These are phyloP conservation scores for Bipolaris gigantea DNA, from an alignment of 2,329 filamentous ascomycete species.

Conservation along the genomic window DNA sequence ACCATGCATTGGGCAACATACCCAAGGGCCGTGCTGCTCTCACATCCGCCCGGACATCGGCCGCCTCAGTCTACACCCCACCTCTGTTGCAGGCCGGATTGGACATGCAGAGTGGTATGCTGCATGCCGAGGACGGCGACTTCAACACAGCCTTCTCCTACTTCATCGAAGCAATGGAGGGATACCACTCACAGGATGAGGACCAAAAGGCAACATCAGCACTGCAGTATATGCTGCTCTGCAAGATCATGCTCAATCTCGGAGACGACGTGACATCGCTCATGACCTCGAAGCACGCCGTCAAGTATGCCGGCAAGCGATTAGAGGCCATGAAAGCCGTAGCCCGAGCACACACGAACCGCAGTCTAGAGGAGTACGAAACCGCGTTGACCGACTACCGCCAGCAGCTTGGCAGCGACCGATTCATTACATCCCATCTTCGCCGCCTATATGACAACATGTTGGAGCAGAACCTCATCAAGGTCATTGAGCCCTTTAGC, in stretches of 20 bases:
- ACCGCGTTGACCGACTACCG: slow-evolving; percentile 86
- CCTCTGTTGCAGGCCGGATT: slow-evolving; percentile 92
- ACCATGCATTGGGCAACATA: slow-evolving; percentile 95
- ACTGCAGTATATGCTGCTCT: slow-evolving; percentile 98
- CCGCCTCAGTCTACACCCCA: slow-evolving; percentile 95
- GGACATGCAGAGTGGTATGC: slow-evolving; percentile 99
- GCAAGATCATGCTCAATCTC: slow-evolving; percentile 99
- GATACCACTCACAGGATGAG: slow-evolving; percentile 93
- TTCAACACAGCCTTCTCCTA: slow-evolving; percentile 99
- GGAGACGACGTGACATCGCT: slow-evolving; percentile 94
- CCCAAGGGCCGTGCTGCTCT: slow-evolving; percentile 93
- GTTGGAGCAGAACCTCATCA: slow-evolving; percentile 99
- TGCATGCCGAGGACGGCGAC: slow-evolving; percentile 97
- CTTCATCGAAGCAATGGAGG: slow-evolving; percentile 98
- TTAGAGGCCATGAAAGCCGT: slow-evolving; percentile 99
- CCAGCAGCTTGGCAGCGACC: slow-evolving; percentile 89
- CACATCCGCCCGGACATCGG: slow-evolving; percentile 90
- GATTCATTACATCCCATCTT: slow-evolving; percentile 96
- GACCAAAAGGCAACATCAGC: slow-evolving; percentile 88
- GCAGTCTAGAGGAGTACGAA: slow-evolving; percentile 96
- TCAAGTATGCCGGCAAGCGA: slow-evolving; percentile 93
- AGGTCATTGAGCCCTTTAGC: slow-evolving; percentile 98
- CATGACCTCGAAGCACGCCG: slow-evolving; percentile 93
- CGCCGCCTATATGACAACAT: slow-evolving; percentile 96
- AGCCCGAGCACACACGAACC: slow-evolving; percentile 90